Evolutionary conservation across 2,329 filamentous ascomycete species (phyloP), one percentile per base, ranked within the genome.

Genomic region (Penicillium sp.): DNA sequence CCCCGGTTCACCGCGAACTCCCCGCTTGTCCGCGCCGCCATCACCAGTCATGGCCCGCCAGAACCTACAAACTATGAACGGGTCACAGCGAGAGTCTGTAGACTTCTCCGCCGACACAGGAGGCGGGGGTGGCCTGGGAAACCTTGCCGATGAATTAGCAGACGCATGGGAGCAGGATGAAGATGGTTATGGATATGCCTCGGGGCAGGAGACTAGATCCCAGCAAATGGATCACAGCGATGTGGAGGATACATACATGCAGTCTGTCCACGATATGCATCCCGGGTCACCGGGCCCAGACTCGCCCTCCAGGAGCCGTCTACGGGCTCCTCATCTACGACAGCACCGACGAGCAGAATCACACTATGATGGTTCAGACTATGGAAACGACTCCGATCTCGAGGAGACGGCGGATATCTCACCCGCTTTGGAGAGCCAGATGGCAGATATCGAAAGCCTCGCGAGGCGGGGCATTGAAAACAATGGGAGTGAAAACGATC

Each of bases 141-240:
- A 78, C 53, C 64, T 85, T 41, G 81, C 81, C 23, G 81, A 85
- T 59, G 81, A 84, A 60, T 66, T 84, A 20, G 81, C 77, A 22
- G 77, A 80, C 55, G 76, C 76, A n/a, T 79, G 76, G 71, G 77
- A 77, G 18, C 65, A 73, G 29, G 77, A 77, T 23, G 75, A 76
- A 38, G 70, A 68, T 13, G 71, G 70, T 20, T 74, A 75, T 42
- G 70, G 66, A 39, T 69, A 70, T 47, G 60, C 59, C 6, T 69
- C 68, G 1, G 67, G 66, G 7, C 64, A 68, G 56, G 67, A 69
- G 39, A 61, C 56, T 16, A 52, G 66, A 31, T 54, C 57, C 42
- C 61, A 69, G n/a, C 58, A 58, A 29, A 46, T 59, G 44, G 58
- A 64, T 20, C 55, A 54, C 6, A 63, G 64, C 47, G 65, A 66